A percentile compares a stretch with the other conserved stretches of the same genome.
Evolutionary conservation across 208 protist genomes (phyloP).

Genomic region (Acanthamoeba pearcei): DNA sequence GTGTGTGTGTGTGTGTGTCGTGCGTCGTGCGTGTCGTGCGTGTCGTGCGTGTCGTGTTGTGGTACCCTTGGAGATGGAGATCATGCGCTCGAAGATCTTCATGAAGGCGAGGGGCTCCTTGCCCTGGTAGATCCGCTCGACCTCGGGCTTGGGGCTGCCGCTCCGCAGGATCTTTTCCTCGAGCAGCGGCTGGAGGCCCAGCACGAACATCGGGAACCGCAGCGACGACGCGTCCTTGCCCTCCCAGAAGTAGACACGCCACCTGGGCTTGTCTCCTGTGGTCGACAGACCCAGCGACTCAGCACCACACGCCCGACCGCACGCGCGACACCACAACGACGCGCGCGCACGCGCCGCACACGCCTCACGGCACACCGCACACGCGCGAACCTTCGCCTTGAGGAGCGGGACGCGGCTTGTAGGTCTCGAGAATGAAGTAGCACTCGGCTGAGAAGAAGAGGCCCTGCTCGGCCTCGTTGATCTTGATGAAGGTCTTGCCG

Average conservation of each 20-base stretch:
- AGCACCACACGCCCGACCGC: neutral
- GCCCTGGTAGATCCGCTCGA: constrained; percentile 37
- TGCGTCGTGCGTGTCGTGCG: too few species aligned
- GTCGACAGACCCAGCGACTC: neutral
- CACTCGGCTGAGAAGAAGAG: constrained; percentile 65
- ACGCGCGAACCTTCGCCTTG: neutral
- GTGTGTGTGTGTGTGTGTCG: too few species aligned
- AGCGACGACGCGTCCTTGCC: constrained; percentile 66
- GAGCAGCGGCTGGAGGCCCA: constrained; percentile 57
- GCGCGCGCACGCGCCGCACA: too few species aligned
- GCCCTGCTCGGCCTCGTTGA: constrained; percentile 63
- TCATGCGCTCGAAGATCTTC: constrained; percentile 53
- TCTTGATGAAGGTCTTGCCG: constrained; percentile 69
- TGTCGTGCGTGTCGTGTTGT: too few species aligned
- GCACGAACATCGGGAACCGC: constrained; percentile 65
- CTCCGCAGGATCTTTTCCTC: constrained; percentile 48
- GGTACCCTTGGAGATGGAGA: constrained; percentile 49
- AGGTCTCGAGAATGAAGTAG: constrained; percentile 54
- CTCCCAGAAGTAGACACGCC: constrained; percentile 64
- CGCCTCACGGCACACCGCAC: too few species aligned
- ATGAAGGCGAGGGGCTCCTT: constrained; percentile 56
- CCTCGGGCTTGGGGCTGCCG: constrained; percentile 26
- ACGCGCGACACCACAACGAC: too few species aligned
- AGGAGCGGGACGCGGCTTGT: neutral
- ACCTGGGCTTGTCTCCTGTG: neutral